Evolutionary conservation across 805 yeast species (phyloP), one percentile per base, ranked within the genome.

Genomic region (Zygoascus tannicola): DNA sequence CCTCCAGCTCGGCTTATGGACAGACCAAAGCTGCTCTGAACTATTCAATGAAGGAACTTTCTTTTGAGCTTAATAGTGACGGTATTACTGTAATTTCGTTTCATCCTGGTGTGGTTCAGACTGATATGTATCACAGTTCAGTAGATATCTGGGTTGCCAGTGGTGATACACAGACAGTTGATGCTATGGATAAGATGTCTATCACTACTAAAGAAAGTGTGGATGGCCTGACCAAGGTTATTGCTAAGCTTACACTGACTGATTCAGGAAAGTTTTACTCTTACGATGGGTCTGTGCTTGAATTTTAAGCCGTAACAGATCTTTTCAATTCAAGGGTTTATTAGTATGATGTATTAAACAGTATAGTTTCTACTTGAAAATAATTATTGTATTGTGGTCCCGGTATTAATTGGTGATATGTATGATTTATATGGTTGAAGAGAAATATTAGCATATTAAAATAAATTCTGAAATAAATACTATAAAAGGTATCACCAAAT

Each of bases 71-170:
- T 28, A 46, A 43, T 12, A 32, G 37, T 1, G 56, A 60, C 32
- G 61, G 56, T 1, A 63, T 57, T 44, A 58, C 53, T 8, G 55
- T 62, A 34, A 48, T 64, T 19, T 50, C 66, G 10, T 12, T 66
- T 12, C 67, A 65, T 41, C 74, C 74, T 0, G 73, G 73, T 32
- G 30, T 57, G 8, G 70, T 69, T 12, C n/a, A 43, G n/a, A 64
- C 66, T 30, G 71, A 68, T 39, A 58, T 61, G 63, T 61, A 57
- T 14, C 20, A 15, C 14, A 15, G 19, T 4, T n/a, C n/a, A n/a
- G n/a, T n/a, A n/a, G n/a, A n/a, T n/a, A n/a, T n/a, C n/a, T n/a
- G n/a, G n/a, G n/a, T n/a, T n/a, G n/a, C n/a, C n/a, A n/a, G n/a
- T n/a, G n/a, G n/a, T n/a, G n/a, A n/a, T n/a, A n/a, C n/a, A n/a